Percentiles rank a stretch among this genome's conserved stretches.
phyloP scores from a whole-genome alignment of 2,329 filamentous ascomycete species.

The Aspergillus fijiensis region DNA sequence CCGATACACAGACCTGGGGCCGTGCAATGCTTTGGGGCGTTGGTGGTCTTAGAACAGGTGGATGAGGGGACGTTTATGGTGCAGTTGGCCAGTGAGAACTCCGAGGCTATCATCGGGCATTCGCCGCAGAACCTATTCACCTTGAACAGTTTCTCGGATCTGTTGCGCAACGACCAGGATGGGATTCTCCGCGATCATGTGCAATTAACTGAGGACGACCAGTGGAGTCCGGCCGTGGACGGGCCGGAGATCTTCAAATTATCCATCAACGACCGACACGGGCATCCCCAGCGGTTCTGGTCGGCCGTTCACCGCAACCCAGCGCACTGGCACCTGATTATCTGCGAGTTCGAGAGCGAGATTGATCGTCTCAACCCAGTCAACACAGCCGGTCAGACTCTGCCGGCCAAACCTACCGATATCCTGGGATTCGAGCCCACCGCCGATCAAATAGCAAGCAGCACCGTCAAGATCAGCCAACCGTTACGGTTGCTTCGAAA shows the following conservation, averaged over 20 bases:
- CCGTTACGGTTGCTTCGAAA: slow-evolving; percentile 42
- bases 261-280: slow-evolving; percentile 61
- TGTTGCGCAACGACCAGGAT: slow-evolving; percentile 77
- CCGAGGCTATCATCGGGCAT: slow-evolving; percentile 71
- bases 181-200: slow-evolving; percentile 83
- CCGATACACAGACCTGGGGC: slow-evolving; percentile 83
- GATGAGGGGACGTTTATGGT: slow-evolving; percentile 66
- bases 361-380: slow-evolving; percentile 65
- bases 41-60: slow-evolving; percentile 68
- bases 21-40: slow-evolving; percentile 74
- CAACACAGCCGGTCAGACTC: slow-evolving; percentile 19
- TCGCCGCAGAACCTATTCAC: slow-evolving; percentile 73
- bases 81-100: slow-evolving; percentile 79
- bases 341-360: slow-evolving; percentile 87
- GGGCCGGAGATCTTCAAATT: slow-evolving; percentile 85
- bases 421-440: slow-evolving; percentile 73
- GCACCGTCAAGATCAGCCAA: slow-evolving; percentile 72
- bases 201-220: slow-evolving; percentile 82
- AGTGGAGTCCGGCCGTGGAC: slow-evolving; percentile 69
- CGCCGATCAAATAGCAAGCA: slow-evolving; percentile 69
- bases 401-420: slow-evolving; percentile 40
- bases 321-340: slow-evolving; percentile 66
- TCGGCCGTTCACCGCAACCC: slow-evolving; percentile 79
- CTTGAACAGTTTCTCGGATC: slow-evolving; percentile 74
- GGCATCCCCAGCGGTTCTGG: slow-evolving; percentile 70